Percentiles rank a stretch among this genome's conserved stretches.
These are phyloP conservation scores for Coelastrella sp. DNA, from an alignment of 139 green algal genomes.

Conservation along the genomic window DNA sequence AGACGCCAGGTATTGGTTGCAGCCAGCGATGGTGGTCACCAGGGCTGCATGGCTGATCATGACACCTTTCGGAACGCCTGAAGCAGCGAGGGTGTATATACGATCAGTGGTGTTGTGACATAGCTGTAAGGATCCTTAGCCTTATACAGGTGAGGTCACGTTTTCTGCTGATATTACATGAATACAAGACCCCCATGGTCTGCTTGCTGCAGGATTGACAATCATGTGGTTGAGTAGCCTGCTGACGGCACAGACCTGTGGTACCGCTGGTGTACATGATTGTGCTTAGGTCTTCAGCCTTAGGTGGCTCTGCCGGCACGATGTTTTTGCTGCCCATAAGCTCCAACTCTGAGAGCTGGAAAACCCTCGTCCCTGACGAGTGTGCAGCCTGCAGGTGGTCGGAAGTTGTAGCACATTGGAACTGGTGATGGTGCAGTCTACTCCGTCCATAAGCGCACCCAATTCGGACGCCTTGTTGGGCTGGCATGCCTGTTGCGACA, in stretches of 20 bases:
- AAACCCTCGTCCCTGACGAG: slow-evolving; percentile 52
- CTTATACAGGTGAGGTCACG: too few relatives aligned
- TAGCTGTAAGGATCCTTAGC: too few relatives aligned
- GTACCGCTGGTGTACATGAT: slow-evolving; percentile 97
- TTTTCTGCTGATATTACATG: too few relatives aligned
- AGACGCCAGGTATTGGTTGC: slow-evolving; percentile 66
- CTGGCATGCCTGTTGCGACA: too few relatives aligned
- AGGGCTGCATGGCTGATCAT: slow-evolving; percentile 82
- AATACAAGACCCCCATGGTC: too few relatives aligned
- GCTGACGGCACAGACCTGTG: slow-evolving; percentile 61
- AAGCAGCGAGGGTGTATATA: not conserved
- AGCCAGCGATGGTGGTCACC: slow-evolving; percentile 66
- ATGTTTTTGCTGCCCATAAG: slow-evolving; percentile 51
- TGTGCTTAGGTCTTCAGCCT: slow-evolving; percentile 84
- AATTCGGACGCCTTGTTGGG: too few relatives aligned
- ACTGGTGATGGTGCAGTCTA: too few relatives aligned
- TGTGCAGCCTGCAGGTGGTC: slow-evolving; percentile 46
- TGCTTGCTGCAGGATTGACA: too few relatives aligned
- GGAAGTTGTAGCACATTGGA: too few relatives aligned
- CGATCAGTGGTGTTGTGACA: too few relatives aligned
- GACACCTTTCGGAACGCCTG: slow-evolving; percentile 86
- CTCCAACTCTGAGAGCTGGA: slow-evolving; percentile 73
- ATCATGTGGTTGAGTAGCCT: too few relatives aligned
- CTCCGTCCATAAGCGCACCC: too few relatives aligned
- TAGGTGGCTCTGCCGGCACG: slow-evolving; percentile 53